A percentile compares a stretch with the other conserved stretches of the same genome.
Evolutionary conservation across 2,329 filamentous ascomycete species (phyloP).

Genomic region (Nothophaeocryptopus gaeumannii): DNA sequence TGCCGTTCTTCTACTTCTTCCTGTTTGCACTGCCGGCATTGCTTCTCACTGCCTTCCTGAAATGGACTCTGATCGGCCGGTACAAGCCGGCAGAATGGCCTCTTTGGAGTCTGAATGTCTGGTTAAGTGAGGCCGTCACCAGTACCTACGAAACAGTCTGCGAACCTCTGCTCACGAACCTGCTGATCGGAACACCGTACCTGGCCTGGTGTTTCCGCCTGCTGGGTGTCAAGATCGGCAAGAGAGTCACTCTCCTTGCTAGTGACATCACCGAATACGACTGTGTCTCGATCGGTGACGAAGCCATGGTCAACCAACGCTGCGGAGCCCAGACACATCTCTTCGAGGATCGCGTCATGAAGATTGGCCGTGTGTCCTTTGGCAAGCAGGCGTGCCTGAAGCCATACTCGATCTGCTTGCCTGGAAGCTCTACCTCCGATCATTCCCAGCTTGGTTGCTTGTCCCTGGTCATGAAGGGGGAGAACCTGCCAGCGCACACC

Average conservation of each 20-base stretch:
- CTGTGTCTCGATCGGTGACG: slow-evolving; percentile 26
- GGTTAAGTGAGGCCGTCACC: slow-evolving; percentile 25
- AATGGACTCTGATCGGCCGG: slow-evolving; percentile 26
- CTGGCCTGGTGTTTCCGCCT: slow-evolving; percentile 25
- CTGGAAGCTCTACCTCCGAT: slow-evolving; percentile 17
- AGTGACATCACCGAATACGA: slow-evolving; percentile 27
- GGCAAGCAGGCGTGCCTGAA: slow-evolving; percentile 21
- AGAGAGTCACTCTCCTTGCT: slow-evolving; percentile 20
- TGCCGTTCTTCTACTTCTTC: slow-evolving; percentile 27
- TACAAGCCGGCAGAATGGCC: slow-evolving; percentile 28
- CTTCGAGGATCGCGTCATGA: slow-evolving; percentile 30
- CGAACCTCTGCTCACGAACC: slow-evolving; percentile 17
- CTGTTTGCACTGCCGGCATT: slow-evolving; percentile 25
- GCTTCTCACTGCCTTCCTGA: slow-evolving; percentile 19
- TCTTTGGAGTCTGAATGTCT: slow-evolving; percentile 27
- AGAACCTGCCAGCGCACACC: slow-evolving; percentile 19
- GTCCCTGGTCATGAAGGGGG: slow-evolving; percentile 26
- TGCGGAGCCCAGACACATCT: slow-evolving; percentile 26
- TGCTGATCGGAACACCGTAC: slow-evolving; percentile 25
- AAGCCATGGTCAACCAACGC: slow-evolving; percentile 21
- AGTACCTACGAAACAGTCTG: slow-evolving; percentile 24
- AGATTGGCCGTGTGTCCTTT: slow-evolving; percentile 22
- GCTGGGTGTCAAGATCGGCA: slow-evolving; percentile 25
- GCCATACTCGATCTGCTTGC: slow-evolving; percentile 25
- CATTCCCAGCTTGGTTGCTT: slow-evolving; percentile 24